Evolutionary conservation across 768 basidiomycete species (phyloP).

Genomic region (Megacollybia marginata): DNA sequence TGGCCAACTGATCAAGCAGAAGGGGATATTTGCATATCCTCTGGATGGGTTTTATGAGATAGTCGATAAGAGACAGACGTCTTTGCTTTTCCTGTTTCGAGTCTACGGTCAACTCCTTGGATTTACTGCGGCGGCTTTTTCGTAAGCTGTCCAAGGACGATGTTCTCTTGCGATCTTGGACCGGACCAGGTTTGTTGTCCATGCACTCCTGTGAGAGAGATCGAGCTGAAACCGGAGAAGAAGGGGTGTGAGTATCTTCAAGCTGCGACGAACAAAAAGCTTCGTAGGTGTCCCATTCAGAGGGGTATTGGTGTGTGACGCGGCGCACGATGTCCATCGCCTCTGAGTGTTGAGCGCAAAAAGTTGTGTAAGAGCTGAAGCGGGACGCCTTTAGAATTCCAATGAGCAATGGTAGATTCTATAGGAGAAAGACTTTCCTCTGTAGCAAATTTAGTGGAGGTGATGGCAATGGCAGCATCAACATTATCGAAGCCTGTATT

Average conservation of each 20-base stretch:
- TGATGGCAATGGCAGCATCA: slow-evolving; percentile 37
- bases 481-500: slow-evolving; percentile 22
- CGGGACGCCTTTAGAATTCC: slow-evolving; percentile 47
- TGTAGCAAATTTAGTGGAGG: slow-evolving; percentile 51
- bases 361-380: slow-evolving; percentile 77
- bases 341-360: slow-evolving; percentile 82
- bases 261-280: slow-evolving; percentile 54
- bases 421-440: slow-evolving; percentile 32
- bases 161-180: slow-evolving; percentile 29
- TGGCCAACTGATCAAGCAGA: slow-evolving; percentile 66
- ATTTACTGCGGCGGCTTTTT: not conserved
- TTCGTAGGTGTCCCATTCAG: slow-evolving; percentile 84
- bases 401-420: not conserved
- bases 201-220: slow-evolving; percentile 12
- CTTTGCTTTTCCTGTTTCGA: slow-evolving; percentile 7
- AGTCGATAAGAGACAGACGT: slow-evolving; percentile 69
- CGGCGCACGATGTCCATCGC: slow-evolving; percentile 70
- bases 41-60: slow-evolving; percentile 96
- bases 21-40: slow-evolving; percentile 94
- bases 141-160: slow-evolving; percentile 36
- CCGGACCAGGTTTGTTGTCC: slow-evolving; percentile 4
- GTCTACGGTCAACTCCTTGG: not conserved
- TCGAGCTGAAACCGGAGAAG: slow-evolving; percentile 15
- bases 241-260: slow-evolving; percentile 13
- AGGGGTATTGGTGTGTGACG: slow-evolving; percentile 50